Evolutionary conservation across 2,329 filamentous ascomycete genomes (phyloP), one percentile per base, ranked within the genome.

Genomic region (Aspergillus novofumigatus): DNA sequence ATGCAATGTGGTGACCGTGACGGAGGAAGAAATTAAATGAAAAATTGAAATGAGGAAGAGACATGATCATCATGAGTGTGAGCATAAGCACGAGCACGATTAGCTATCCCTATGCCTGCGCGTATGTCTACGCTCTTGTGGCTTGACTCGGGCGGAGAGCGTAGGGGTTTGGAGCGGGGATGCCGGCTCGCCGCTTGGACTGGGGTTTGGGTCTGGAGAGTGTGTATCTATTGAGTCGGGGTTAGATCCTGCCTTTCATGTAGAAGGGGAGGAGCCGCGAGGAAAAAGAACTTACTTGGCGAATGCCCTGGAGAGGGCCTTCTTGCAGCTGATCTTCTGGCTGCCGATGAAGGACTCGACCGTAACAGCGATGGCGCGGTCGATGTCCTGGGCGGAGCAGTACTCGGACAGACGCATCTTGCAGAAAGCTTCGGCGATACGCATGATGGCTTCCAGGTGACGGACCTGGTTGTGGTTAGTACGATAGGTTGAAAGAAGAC

Each of bases 371-470:
- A 99, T 99, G 57, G 94, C 94, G 47, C 94, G 91, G 75, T 99
- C 94, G 66, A 99, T 96, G 70, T 99, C 94, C 58, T 89, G 85
- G 1, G 89, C 78, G 5, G 89, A 88, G 75, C 93, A 96, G 79
- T 96, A 97, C 65, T 99, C 94, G 0, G 90, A 94, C n/a, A 99
- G 81, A 14, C 94, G 89, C 94, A 99, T 99, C 70, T 96, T 93
- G 76, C 90, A 95, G 78, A 99, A 99, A 0, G 92, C 80, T 74
- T 99, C 94, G 56, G 87, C 88, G 69, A 96, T 96, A 70, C 94
- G 91, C 79, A 99, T 95, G 69, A 97, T 97, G 61, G 93, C 93
- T 82, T 99, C 94, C 35, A 99, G 81, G 78, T 99, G 94, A 80
- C 94, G 92, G 63, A 97, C 91, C 92, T 96, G 63, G 6, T 38